These are phyloP conservation scores for Ecytonucleospora hepatopenaei DNA, from an alignment of 371 early-diverging fungal genomes.

Conservation along the genomic window DNA sequence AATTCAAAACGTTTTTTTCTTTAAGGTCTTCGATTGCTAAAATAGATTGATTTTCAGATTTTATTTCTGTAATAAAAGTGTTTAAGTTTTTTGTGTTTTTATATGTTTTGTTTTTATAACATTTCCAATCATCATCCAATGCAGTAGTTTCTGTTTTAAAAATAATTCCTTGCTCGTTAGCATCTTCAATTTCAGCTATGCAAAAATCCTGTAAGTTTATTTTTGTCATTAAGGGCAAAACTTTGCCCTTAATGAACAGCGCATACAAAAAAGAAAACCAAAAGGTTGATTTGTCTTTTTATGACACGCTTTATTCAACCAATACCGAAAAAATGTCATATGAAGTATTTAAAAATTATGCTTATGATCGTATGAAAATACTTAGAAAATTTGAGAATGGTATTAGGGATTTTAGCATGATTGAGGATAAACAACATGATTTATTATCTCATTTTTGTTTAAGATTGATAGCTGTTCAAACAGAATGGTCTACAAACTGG, in stretches of 20 bases:
- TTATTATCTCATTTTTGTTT: slow-evolving; percentile 31
- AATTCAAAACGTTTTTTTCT: background rate
- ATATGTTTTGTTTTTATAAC: background rate
- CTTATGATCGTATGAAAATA: slow-evolving; percentile 14
- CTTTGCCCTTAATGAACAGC: background rate
- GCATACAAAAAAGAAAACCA: background rate
- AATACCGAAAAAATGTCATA: slow-evolving; percentile 10
- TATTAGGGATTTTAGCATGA: background rate
- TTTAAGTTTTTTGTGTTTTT: background rate
- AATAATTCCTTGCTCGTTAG: background rate
- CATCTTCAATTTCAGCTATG: background rate
- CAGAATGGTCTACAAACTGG: slow-evolving; percentile 31
- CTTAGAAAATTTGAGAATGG: slow-evolving; percentile 7
- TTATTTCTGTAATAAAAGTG: background rate
- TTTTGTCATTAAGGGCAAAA: background rate
- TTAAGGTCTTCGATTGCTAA: background rate
- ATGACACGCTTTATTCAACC: slow-evolving; percentile 9
- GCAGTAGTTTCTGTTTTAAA: background rate
- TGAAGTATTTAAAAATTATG: slow-evolving; percentile 22
- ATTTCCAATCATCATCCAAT: background rate
- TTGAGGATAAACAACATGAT: slow-evolving; percentile 26
- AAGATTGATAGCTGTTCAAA: slow-evolving; percentile 27
- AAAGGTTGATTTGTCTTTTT: slow-evolving; percentile 22
- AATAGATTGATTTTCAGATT: background rate
- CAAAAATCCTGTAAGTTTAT: background rate